phyloP scores from a whole-genome alignment of 148 eudicot species.

The Camellia granthamiana region DNA sequence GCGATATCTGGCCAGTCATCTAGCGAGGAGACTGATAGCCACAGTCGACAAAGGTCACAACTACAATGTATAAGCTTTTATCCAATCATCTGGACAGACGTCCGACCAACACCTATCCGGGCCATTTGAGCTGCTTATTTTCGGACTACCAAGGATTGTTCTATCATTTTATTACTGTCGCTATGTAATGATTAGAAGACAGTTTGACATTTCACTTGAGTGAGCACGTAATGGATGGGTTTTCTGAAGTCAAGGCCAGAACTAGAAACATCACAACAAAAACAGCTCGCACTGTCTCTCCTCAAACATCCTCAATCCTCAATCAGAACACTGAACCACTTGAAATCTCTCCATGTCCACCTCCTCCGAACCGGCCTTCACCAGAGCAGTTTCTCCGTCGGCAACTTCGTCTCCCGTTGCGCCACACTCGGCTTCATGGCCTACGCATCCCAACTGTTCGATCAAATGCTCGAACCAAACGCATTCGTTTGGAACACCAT shows the following conservation, averaged over 20 bases:
- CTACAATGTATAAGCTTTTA: no score
- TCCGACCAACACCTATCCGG: no score
- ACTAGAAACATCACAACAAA: slow-evolving; percentile 9
- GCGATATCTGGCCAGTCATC: no score
- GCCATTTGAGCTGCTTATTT: no score
- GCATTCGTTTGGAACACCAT: slow-evolving; percentile 31
- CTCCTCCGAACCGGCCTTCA: slow-evolving; percentile 24
- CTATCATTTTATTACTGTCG: no score
- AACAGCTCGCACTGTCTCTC: slow-evolving; percentile 17
- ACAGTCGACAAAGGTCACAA: no score
- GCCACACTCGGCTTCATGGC: slow-evolving; percentile 16
- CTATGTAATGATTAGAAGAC: no score
- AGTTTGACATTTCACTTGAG: neutral
- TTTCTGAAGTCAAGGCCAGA: neutral
- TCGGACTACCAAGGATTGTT: no score
- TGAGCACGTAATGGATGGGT: slow-evolving; percentile 15
- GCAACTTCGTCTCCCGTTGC: slow-evolving; percentile 20
- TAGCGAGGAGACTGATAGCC: no score
- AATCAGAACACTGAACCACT: slow-evolving; percentile 13
- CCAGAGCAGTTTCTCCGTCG: slow-evolving; percentile 24
- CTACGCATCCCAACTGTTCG: slow-evolving; percentile 22
- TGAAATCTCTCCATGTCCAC: slow-evolving; percentile 23
- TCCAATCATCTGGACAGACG: no score
- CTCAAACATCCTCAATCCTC: slow-evolving; percentile 17
- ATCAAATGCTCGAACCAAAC: slow-evolving; percentile 26